Evolutionary conservation across 768 basidiomycete genomes (phyloP).

Genomic region (Lepiota brunneoincarnata): DNA sequence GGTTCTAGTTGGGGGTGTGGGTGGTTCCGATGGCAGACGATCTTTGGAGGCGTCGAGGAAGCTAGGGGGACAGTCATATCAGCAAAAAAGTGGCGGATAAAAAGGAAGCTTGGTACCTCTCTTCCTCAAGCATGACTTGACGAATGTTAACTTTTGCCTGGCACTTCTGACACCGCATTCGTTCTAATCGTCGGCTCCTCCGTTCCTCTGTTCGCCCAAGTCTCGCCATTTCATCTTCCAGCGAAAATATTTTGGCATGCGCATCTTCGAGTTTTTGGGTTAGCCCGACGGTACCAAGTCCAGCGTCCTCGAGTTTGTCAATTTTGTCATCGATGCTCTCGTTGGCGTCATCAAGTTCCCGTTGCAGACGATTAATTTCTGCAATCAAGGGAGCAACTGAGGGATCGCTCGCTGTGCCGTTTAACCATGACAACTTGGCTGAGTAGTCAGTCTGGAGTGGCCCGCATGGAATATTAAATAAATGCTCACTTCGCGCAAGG

Average conservation of each 20-base stretch:
- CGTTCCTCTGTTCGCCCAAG: slow-evolving; percentile 69
- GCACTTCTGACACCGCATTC: slow-evolving; percentile 69
- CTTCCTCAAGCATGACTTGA: slow-evolving; percentile 44
- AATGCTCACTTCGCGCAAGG: slow-evolving; percentile 69
- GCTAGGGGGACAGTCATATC: slow-evolving; percentile 30
- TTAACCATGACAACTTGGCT: slow-evolving; percentile 71
- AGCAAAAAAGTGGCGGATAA: background rate
- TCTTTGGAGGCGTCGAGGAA: slow-evolving; percentile 49
- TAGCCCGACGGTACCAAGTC: slow-evolving; percentile 68
- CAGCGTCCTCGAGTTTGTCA: slow-evolving; percentile 80
- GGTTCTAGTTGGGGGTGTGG: slow-evolving; percentile 66
- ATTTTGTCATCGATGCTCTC: slow-evolving; percentile 87
- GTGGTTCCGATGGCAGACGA: slow-evolving; percentile 52
- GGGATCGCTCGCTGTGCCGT: slow-evolving; percentile 55
- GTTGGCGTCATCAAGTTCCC: slow-evolving; percentile 76
- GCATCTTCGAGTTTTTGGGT: slow-evolving; percentile 74
- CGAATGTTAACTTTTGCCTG: slow-evolving; percentile 56
- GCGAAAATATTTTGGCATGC: slow-evolving; percentile 44
- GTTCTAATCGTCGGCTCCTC: slow-evolving; percentile 55
- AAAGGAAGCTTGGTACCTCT: slow-evolving; percentile 46
- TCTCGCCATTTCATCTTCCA: slow-evolving; percentile 71
- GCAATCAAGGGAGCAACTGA: slow-evolving; percentile 60
- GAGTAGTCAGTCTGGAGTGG: slow-evolving; percentile 2
- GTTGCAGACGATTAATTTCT: slow-evolving; percentile 72
- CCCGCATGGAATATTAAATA: background rate